These are phyloP conservation scores for Emericellopsis cladophorae DNA, from an alignment of 2,329 filamentous ascomycete genomes.

Conservation along the genomic window DNA sequence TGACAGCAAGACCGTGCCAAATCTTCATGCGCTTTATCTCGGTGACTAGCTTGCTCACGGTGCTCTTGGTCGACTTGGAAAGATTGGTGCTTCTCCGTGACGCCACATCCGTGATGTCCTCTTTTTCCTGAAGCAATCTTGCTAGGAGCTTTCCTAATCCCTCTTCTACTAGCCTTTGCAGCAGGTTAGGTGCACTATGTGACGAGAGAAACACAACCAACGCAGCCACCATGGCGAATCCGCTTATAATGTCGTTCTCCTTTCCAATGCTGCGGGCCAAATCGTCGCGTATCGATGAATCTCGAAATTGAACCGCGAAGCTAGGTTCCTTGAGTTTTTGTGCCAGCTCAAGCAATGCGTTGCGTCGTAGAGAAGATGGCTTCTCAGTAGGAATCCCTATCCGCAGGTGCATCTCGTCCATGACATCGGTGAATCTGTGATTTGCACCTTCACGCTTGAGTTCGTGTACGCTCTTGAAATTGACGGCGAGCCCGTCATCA, in stretches of 20 bases:
- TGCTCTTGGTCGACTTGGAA: conserved; percentile 48
- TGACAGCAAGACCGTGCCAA: conserved; percentile 44
- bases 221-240: conserved; percentile 52
- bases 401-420: conserved; percentile 50
- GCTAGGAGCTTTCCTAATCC: conserved; percentile 42
- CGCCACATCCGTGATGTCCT: conserved; percentile 47
- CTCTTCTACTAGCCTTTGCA: conserved; percentile 42
- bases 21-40: conserved; percentile 38
- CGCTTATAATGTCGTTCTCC: conserved; percentile 47
- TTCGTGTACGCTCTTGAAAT: conserved; percentile 51
- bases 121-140: conserved; percentile 35
- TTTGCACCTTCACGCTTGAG: conserved; percentile 53
- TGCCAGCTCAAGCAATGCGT: conserved; percentile 46
- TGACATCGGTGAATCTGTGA: conserved; percentile 51
- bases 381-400: conserved; percentile 37
- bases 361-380: conserved; percentile 38
- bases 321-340: conserved; percentile 47
- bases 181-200: conserved; percentile 45
- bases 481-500: conserved; percentile 17
- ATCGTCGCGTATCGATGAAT: conserved; percentile 58
- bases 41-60: conserved; percentile 40
- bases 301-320: conserved; percentile 58
- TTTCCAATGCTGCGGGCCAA: conserved; percentile 50
- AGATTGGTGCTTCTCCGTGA: conserved; percentile 56
- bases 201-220: conserved; percentile 49